phyloP scores from a whole-genome alignment of 495 filamentous ascomycete genomes.

The Parachaetomium inaequale region DNA sequence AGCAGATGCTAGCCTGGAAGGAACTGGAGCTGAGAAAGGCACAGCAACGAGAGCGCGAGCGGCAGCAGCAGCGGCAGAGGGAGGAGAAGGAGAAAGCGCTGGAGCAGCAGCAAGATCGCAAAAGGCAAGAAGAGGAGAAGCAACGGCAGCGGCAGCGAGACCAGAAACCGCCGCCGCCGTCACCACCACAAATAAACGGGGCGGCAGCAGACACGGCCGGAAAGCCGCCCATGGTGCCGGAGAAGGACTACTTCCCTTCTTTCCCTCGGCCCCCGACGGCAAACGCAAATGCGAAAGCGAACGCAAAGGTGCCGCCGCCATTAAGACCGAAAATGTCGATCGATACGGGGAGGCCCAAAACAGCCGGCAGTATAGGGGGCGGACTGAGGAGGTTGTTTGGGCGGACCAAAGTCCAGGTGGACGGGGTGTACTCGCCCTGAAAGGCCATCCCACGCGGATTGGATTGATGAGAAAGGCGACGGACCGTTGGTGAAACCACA shows the following conservation, averaged over 20 bases:
- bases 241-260: constrained; percentile 8
- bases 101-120: not conserved
- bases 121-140: not conserved
- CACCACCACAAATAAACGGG: not conserved
- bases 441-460: not conserved
- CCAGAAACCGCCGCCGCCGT: too few relatives aligned
- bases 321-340: not conserved
- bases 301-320: not conserved
- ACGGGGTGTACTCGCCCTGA: not conserved
- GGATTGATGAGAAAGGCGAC: not conserved
- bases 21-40: not conserved
- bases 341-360: constrained; percentile 13
- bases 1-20: not conserved
- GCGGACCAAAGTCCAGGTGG: not conserved
- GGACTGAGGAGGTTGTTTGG: constrained; percentile 29
- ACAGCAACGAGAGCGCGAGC: not conserved
- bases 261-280: not conserved
- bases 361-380: constrained; percentile 18
- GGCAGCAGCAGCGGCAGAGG: not conserved
- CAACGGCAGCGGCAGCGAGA: not conserved
- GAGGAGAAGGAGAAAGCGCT: not conserved
- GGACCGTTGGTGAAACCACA: not conserved
- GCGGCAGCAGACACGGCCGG: not conserved
- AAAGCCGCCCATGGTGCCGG: not conserved
- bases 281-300: not conserved